Evolutionary conservation across 2,329 filamentous ascomycete species (phyloP), one percentile per base, ranked within the genome.

Genomic region (Ceratocystis albifundus): DNA sequence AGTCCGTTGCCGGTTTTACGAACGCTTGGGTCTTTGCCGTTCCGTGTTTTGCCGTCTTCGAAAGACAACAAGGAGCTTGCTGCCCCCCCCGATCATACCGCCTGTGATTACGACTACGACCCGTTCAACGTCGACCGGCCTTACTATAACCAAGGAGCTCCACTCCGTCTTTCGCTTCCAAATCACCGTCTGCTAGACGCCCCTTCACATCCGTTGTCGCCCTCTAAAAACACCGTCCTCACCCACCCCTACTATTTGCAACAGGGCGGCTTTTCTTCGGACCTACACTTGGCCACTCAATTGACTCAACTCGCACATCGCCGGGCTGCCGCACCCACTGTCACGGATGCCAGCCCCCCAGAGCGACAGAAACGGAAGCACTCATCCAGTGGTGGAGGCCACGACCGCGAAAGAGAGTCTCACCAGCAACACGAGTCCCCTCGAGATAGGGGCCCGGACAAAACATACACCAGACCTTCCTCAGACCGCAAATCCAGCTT

Each of bases 211-310:
- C 32, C 61, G 45, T 25, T 48, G 28, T 46, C 66, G 28, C 46
- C 57, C 57, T 53, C 46, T 46, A 62, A 55, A 67, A 61, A 28
- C 25, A 65, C 32, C 5, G 61, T 62, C 20, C 25, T 67, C 2
- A 57, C 65, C 28, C 66, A 65, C 22, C 66, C 66, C 36, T 67
- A 67, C 36, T 67, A 67, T 41, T 41, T 67, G 36, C 48, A 65
- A 48, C 62, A 62, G 25, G 66, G 36, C 20, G 66, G 66, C 45
- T 67, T 65, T 59, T 67, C 66, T 8, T 67, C 66, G 44, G 66
- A 67, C 61, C 66, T 67, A 15, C 66, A 67, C 45, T 30, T 67
- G 15, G 66, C 66, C 17, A 67, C 66, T 36, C 66, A 67, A 48
- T 55, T 67, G 48, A 63, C 66, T 48, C 45, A 65, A 41, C 46